Evolutionary conservation across 2,329 filamentous ascomycete genomes (phyloP), one percentile per base, ranked within the genome.

Genomic region (Alternaria angustiovoidea): DNA sequence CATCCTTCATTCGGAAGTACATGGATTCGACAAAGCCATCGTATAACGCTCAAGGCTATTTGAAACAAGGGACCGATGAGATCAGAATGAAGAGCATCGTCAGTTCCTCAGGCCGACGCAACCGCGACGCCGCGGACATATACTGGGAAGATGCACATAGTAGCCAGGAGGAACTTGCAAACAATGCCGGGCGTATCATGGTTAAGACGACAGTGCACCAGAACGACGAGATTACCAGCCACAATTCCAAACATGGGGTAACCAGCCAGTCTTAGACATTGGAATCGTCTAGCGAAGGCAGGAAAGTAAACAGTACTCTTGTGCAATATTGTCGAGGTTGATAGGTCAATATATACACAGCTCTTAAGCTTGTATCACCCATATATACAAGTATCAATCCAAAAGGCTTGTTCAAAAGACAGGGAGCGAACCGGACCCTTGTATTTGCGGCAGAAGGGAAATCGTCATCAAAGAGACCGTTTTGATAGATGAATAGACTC

Each of bases 201-300:
- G 52, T 66, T 2, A 64, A 61, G 30, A 66, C 51, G 7, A 63
- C 51, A 9, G 22, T 63, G n/a, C 59, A 59, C 7, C 46, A 56
- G 11, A 52, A 93, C 87, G 16, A 93, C 82, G 0, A 87, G 14
- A 34, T 34, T 16, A 4, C 32, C 4, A 34, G 5, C 14, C 12
- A 34, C 11, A 5, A 2, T 16, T 34, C 14, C 11, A 34, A 34
- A 34, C 12, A 34, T 34, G 14, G 14, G 11, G 32, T 5, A 12
- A 34, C 11, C 12, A 12, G 32, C 14, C 4, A 16, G 14, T 16
- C 12, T 5, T 34, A 7, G 32, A 34, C 12, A 5, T 34, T 14
- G 5, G 12, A 34, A 16, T 14, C 12, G 5, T 16, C 11, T 16
- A 6, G 11, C 11, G 32, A 16, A 11, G 5, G 32, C 14, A 16